phyloP scores from a whole-genome alignment of 2,329 filamentous ascomycete genomes.

The Apiospora malaysiana region DNA sequence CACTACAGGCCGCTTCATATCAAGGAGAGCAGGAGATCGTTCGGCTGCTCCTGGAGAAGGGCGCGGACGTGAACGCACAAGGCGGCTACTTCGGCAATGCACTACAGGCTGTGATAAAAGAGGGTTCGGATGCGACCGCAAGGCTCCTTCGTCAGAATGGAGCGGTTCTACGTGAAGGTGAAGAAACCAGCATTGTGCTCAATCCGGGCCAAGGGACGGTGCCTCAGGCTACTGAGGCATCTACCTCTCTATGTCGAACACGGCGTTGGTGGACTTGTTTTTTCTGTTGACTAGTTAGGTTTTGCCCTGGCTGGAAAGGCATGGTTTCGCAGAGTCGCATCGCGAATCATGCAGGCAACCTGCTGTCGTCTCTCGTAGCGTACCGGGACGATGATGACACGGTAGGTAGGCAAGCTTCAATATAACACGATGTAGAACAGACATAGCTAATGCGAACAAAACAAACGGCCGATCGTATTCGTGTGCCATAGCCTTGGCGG shows the following conservation, averaged over 20 bases:
- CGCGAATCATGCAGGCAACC: conserved; percentile 38
- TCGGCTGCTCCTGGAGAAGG: too few relatives aligned
- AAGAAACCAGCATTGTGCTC: background rate
- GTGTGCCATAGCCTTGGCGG: conserved; percentile 47
- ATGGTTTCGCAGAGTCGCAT: conserved; percentile 35
- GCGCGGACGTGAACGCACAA: conserved; percentile 15
- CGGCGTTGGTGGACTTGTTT: background rate
- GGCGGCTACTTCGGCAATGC: conserved; percentile 20
- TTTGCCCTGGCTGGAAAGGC: conserved; percentile 19
- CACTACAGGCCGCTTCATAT: conserved; percentile 22
- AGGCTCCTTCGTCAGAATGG: background rate
- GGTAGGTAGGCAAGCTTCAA: conserved; percentile 12
- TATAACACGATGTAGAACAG: background rate
- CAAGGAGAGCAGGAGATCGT: conserved; percentile 29
- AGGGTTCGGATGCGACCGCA: too few relatives aligned
- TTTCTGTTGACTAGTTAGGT: background rate
- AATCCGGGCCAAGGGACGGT: background rate
- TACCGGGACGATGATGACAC: conserved; percentile 31
- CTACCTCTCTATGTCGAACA: background rate
- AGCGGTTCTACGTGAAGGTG: background rate
- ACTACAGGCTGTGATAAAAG: conserved; percentile 24
- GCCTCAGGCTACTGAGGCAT: conserved; percentile 3
- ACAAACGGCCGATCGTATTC: conserved; percentile 41
- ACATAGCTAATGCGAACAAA: background rate
- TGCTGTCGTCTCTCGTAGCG: conserved; percentile 36